phyloP scores from a whole-genome alignment of 2,329 filamentous ascomycete genomes.

The Zarea fungicola region DNA sequence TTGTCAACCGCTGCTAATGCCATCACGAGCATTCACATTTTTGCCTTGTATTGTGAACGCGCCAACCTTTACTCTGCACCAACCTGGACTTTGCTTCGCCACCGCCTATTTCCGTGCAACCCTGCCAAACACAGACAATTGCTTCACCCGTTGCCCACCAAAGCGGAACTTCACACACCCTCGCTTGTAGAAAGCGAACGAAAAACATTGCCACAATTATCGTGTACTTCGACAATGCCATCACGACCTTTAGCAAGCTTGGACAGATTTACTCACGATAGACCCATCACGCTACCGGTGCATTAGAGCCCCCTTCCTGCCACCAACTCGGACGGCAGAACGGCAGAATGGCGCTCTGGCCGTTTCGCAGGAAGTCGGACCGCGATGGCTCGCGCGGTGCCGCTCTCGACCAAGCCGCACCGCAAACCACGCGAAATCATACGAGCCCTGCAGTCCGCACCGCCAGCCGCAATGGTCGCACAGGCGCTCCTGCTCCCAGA shows the following conservation, averaged over 20 bases:
- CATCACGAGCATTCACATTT: neutral
- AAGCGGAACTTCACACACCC: too few species aligned
- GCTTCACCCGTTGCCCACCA: too few species aligned
- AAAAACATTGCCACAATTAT: neutral
- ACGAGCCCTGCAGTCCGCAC: neutral
- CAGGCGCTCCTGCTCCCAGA: constrained; percentile 24
- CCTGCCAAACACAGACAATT: too few species aligned
- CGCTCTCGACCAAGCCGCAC: constrained; percentile 46
- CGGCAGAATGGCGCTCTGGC: constrained; percentile 17
- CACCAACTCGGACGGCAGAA: neutral
- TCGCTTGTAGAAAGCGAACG: too few species aligned
- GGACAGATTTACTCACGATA: constrained; percentile 3
- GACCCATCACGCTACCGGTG: neutral
- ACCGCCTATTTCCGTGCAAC: too few species aligned
- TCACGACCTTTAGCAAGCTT: neutral
- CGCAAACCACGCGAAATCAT: constrained; percentile 18
- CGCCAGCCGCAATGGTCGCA: constrained; percentile 25
- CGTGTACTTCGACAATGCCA: constrained; percentile 6
- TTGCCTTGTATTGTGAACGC: neutral
- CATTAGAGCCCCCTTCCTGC: neutral
- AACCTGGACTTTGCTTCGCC: too few species aligned
- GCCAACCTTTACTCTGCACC: too few species aligned
- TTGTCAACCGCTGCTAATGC: neutral
- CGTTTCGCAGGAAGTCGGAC: constrained; percentile 54
- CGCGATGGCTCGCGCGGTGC: constrained; percentile 52